These are phyloP conservation scores for Cercospora sojina DNA, from an alignment of 2,329 filamentous ascomycete species.

Conservation along the genomic window DNA sequence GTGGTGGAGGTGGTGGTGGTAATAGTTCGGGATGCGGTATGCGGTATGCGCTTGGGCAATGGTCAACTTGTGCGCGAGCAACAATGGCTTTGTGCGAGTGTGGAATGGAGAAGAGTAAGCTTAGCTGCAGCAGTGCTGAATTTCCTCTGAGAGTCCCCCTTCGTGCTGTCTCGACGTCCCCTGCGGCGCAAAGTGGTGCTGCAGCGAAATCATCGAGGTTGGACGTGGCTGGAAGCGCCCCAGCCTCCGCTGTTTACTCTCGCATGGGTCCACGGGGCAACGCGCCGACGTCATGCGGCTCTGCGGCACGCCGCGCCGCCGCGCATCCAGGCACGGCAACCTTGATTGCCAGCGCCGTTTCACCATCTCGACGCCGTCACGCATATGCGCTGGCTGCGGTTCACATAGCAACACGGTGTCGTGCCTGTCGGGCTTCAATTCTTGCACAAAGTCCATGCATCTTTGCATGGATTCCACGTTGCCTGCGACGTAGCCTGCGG, in stretches of 20 bases:
- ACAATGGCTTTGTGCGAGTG: neutral
- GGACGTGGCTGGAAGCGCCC: constrained; percentile 11
- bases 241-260: constrained; percentile 9
- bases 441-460: neutral
- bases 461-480: neutral
- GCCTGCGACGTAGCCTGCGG: neutral
- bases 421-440: neutral
- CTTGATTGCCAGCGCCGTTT: constrained; percentile 4
- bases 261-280: neutral
- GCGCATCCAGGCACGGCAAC: neutral
- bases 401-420: neutral
- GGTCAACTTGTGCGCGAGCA: constrained; percentile 9
- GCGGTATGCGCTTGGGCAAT: neutral
- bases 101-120: constrained; percentile 6
- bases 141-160: neutral
- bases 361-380: neutral
- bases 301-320: neutral
- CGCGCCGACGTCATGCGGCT: constrained; percentile 12
- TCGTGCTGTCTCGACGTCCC: constrained; percentile 5
- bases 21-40: constrained; percentile 6
- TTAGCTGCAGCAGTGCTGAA: constrained; percentile 6
- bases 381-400: neutral
- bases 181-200: neutral
- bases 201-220: constrained; percentile 16
- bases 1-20: neutral